phyloP scores from a whole-genome alignment of 768 basidiomycete genomes.

The Galerina sulciceps region DNA sequence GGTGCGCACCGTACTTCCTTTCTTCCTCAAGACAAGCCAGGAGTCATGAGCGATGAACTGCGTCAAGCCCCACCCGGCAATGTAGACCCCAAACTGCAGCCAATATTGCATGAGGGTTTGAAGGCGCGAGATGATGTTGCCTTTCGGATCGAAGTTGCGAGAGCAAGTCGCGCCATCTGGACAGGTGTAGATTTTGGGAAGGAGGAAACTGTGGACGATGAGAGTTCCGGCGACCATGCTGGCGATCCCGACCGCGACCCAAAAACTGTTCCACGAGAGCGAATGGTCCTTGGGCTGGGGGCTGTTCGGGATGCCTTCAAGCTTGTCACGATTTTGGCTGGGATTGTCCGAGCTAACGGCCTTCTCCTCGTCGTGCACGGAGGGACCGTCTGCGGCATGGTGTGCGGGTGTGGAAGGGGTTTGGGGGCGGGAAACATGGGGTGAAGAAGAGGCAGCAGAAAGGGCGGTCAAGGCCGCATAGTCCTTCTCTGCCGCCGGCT shows the following conservation, averaged over 20 bases:
- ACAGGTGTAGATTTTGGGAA: neutral
- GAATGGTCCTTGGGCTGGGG: no score
- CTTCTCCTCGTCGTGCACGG: no score
- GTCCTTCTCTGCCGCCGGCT: no score
- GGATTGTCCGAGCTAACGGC: no score
- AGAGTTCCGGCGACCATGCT: neutral
- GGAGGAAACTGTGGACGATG: neutral
- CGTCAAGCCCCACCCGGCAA: neutral
- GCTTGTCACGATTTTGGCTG: no score
- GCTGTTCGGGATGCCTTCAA: no score
- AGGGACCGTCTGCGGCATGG: no score
- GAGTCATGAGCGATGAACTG: neutral
- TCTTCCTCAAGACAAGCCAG: neutral
- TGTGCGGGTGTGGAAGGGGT: no score
- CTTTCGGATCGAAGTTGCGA: neutral
- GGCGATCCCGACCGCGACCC: neutral
- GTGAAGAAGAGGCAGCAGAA: no score
- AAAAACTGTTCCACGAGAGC: no score
- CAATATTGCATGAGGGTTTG: slow-evolving; percentile 3
- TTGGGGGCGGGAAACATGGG: no score
- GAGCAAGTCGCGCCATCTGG: neutral
- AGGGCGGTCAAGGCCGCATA: no score
- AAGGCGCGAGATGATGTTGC: neutral
- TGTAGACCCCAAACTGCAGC: neutral
- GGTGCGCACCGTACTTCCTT: neutral